phyloP scores from a whole-genome alignment of 768 basidiomycete genomes.

The Rickenella mellea region DNA sequence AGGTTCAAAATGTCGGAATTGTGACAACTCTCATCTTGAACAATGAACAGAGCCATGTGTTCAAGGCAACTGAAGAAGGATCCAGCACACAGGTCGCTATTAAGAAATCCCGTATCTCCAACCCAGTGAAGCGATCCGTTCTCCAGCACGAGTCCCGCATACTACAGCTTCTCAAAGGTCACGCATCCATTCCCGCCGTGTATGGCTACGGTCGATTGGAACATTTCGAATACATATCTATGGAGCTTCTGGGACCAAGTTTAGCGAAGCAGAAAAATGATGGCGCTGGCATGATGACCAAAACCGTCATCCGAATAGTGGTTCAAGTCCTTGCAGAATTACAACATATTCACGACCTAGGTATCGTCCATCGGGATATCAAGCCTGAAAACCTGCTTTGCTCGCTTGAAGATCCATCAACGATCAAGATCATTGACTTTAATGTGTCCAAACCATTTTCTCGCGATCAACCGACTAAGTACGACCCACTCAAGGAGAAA shows the following conservation, averaged over 20 bases:
- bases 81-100: constrained; percentile 22
- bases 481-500: constrained; percentile 19
- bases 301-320: constrained; percentile 16
- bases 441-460: constrained; percentile 16
- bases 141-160: constrained; percentile 20
- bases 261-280: constrained; percentile 11
- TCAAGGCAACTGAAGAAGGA: constrained; percentile 13
- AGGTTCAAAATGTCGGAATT: no score
- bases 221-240: constrained; percentile 27
- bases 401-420: constrained; percentile 14
- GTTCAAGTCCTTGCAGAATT: constrained; percentile 19
- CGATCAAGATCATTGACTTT: constrained; percentile 23
- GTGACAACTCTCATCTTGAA: no score
- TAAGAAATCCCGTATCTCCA: constrained; percentile 23
- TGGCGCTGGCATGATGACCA: constrained; percentile 10
- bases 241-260: constrained; percentile 20
- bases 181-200: constrained; percentile 21
- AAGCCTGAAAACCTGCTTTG: constrained; percentile 26
- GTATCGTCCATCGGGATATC: constrained; percentile 28
- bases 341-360: constrained; percentile 20
- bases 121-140: constrained; percentile 18
- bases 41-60: constrained; percentile 15
- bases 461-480: constrained; percentile 10
- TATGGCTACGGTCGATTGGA: constrained; percentile 21
- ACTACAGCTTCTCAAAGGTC: constrained; percentile 20